Conservation (phyloP, 176 grass and related monocot genomes). For the Rhynchospora pubera region DNA sequence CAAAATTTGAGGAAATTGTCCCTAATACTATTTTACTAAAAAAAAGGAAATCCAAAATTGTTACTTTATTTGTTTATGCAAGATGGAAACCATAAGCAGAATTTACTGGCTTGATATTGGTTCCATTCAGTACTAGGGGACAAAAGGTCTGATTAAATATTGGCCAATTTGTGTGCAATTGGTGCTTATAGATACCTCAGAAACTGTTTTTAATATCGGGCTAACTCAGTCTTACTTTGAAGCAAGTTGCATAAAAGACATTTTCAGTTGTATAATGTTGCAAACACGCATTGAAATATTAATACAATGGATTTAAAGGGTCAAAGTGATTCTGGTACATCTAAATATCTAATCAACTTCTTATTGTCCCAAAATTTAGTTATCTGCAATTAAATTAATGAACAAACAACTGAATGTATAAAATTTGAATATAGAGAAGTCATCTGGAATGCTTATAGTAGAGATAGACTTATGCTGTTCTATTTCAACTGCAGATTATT, state of each 20-base stretch:
- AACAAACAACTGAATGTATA: background rate
- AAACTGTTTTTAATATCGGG: background rate
- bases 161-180: background rate
- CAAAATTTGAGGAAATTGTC: background rate
- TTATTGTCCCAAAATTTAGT: background rate
- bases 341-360: background rate
- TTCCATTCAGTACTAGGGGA: background rate
- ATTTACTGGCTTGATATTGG: background rate
- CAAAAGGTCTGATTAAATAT: background rate
- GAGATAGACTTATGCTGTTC: background rate
- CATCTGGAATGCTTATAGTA: background rate
- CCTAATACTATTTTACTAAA: background rate
- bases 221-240: background rate
- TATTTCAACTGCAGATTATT: conserved; percentile 57
- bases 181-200: background rate
- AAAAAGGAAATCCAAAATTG: background rate
- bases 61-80: background rate
- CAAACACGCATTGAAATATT: background rate
- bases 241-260: background rate
- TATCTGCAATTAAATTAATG: background rate
- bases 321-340: background rate
- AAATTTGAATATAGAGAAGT: background rate
- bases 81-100: background rate
- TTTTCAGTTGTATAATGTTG: background rate
- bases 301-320: background rate